Conservation (phyloP, 768 basidiomycete species). For the Tricholoma flavovirens region DNA sequence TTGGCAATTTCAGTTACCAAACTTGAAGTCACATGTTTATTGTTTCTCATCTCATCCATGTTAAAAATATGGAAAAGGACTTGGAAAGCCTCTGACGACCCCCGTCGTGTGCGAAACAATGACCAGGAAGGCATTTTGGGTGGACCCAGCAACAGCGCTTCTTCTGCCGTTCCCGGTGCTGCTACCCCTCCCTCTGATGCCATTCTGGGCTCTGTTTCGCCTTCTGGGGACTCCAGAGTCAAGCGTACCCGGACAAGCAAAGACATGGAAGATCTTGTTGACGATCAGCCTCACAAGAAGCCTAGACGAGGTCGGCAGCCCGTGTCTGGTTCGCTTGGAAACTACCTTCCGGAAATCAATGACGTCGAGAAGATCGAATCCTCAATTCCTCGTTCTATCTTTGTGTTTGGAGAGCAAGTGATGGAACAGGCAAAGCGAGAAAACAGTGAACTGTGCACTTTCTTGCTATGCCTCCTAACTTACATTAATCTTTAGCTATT, state of each 20-base stretch:
- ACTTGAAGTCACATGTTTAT: neutral
- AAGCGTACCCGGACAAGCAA: neutral
- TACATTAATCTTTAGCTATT: conserved; percentile 22
- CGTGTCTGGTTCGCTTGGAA: conserved; percentile 22
- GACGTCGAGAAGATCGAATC: conserved; percentile 17
- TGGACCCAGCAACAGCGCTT: conserved; percentile 9
- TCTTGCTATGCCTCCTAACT: neutral
- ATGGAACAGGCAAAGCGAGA: conserved; percentile 26
- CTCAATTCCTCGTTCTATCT: conserved; percentile 8
- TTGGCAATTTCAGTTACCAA: no score
- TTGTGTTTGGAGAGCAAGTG: conserved; percentile 21
- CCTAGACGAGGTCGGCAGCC: neutral
- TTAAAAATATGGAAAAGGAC: conserved; percentile 46
- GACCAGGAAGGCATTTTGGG: conserved; percentile 21
- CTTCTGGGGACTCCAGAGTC: neutral
- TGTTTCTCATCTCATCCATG: conserved; percentile 26
- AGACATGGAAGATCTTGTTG: neutral
- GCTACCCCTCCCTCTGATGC: conserved; percentile 7
- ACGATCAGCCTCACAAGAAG: neutral
- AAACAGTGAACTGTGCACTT: conserved; percentile 28
- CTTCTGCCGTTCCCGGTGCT: neutral
- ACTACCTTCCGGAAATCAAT: conserved; percentile 30
- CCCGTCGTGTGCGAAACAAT: conserved; percentile 3
- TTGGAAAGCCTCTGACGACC: conserved; percentile 33
- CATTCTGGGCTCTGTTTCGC: conserved; percentile 5